Evolutionary conservation across 371 early-diverging fungal species (phyloP).

Genomic region (Haplosporangium sp.): DNA sequence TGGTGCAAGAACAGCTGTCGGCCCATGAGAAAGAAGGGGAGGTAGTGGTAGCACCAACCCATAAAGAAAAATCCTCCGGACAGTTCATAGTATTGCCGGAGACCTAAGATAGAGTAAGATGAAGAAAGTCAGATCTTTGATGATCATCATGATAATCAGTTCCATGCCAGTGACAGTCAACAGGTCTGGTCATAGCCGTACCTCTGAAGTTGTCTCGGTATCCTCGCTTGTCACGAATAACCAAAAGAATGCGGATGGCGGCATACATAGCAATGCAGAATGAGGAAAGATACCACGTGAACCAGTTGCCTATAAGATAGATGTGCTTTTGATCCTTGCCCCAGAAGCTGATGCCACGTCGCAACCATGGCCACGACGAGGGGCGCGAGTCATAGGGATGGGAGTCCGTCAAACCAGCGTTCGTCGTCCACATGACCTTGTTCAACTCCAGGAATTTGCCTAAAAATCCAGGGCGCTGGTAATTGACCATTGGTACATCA

Average conservation of each 20-base stretch:
- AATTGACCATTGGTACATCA: constrained; percentile 56
- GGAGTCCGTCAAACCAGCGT: constrained; percentile 82
- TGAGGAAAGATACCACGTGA: constrained; percentile 89
- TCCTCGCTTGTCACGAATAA: constrained; percentile 79
- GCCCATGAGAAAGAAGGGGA: constrained; percentile 95
- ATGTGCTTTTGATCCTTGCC: constrained; percentile 74
- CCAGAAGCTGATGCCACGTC: constrained; percentile 94
- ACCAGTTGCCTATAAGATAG: constrained; percentile 97
- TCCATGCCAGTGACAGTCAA: background rate
- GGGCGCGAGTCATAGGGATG: constrained; percentile 93
- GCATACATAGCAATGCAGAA: constrained; percentile 72
- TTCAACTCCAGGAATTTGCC: constrained; percentile 87
- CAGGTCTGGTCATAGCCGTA: constrained; percentile 45
- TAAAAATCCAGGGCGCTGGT: constrained; percentile 70
- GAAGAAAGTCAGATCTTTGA: too few relatives aligned
- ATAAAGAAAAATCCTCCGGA: constrained; percentile 84
- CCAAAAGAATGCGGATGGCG: constrained; percentile 69
- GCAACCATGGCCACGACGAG: constrained; percentile 85
- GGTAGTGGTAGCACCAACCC: constrained; percentile 93
- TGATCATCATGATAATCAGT: too few relatives aligned
- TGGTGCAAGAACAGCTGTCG: constrained; percentile 98
- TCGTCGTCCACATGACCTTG: constrained; percentile 83
- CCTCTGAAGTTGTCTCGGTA: constrained; percentile 71
- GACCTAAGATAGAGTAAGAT: constrained; percentile 14
- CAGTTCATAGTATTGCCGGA: constrained; percentile 63